Base-by-base conservation (phyloP, 495 filamentous ascomycete genomes). In the Tuber calosporum region DNA sequence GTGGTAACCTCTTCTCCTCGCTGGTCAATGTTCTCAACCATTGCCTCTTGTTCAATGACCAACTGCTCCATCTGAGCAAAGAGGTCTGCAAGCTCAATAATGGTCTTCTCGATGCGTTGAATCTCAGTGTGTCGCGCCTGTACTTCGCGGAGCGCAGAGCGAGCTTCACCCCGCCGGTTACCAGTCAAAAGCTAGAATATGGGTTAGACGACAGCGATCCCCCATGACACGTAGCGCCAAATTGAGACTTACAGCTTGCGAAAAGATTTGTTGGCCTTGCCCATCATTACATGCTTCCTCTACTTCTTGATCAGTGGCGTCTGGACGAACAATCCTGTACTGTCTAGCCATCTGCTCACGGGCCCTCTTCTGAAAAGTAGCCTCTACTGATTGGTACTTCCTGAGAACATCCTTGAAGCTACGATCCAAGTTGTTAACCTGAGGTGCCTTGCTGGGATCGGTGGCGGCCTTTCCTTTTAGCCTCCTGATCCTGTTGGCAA, bases 91-190 rank as follows among this genome's bases (percentile, higher is more conserved):
- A 99, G 86, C 82, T 97, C 92, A 39, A 90, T 88, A 85, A 99
- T 89, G 81, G 93, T 90, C 78, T 87, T 85, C 85, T 96, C 93
- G 78, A 99, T 96, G 84, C 94, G 91, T 81, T 93, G 89, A 81
- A 99, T 92, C 22, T 91, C 93, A 67, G 90, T 89, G 83, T 97
- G 94, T 75, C 95, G 91, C 78, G 90, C 88, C 82, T 91, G 84
- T 69, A 96, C 93, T 58, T 90, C 91, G 72, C 87, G 87, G 72
- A 93, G 86, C 69, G 90, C 91, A 66, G 89, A 87, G 78, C 91
- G 90, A 30, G 93, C 91, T 84, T 96, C 90, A 66, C 92, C 90
- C 66, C 89, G 87, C 70, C 95, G 91, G 81, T 90, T 89, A 79
- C 91, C 87, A 72, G 84, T 82, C 66, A 90, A 83, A 82, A 92